Evolutionary conservation across 129 eudicot species (phyloP).

Genomic region (Solidago caesia): DNA sequence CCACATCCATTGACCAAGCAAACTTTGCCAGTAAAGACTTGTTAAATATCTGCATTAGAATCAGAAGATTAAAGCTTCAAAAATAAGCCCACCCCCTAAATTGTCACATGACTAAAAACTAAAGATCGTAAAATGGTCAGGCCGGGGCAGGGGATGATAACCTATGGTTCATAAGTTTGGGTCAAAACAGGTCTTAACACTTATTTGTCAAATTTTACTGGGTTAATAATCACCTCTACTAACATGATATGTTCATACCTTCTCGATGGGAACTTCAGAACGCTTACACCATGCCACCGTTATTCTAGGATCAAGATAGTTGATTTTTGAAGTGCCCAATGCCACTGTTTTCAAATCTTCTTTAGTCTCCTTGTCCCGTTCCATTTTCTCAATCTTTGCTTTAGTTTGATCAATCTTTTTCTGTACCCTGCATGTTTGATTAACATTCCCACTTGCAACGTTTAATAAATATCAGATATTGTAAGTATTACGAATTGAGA

Average conservation of each 20-base stretch:
- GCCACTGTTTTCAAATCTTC: slow-evolving; percentile 95
- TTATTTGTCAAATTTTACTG: too few species aligned
- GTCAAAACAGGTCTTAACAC: background rate
- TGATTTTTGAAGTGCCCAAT: slow-evolving; percentile 93
- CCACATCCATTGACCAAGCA: slow-evolving; percentile 97
- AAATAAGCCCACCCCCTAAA: background rate
- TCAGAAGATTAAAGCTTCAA: background rate
- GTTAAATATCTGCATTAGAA: slow-evolving; percentile 71
- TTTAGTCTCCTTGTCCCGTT: slow-evolving; percentile 71
- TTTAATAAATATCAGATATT: background rate
- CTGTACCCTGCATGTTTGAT: slow-evolving; percentile 55
- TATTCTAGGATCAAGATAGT: slow-evolving; percentile 95
- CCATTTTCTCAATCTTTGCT: slow-evolving; percentile 78
- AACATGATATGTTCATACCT: slow-evolving; percentile 47
- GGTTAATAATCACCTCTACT: too few species aligned
- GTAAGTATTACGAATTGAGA: background rate
- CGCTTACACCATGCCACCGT: slow-evolving; percentile 99
- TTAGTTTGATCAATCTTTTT: slow-evolving; percentile 73
- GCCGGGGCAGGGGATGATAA: background rate
- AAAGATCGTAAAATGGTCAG: background rate
- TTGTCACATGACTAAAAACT: background rate
- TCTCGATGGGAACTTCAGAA: slow-evolving; percentile 93
- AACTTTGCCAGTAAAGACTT: slow-evolving; percentile 91
- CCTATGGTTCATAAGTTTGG: background rate
- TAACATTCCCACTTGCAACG: background rate